Base-by-base conservation (phyloP, 192 early-diverging fungal genomes). In the Dispira simplex region DNA sequence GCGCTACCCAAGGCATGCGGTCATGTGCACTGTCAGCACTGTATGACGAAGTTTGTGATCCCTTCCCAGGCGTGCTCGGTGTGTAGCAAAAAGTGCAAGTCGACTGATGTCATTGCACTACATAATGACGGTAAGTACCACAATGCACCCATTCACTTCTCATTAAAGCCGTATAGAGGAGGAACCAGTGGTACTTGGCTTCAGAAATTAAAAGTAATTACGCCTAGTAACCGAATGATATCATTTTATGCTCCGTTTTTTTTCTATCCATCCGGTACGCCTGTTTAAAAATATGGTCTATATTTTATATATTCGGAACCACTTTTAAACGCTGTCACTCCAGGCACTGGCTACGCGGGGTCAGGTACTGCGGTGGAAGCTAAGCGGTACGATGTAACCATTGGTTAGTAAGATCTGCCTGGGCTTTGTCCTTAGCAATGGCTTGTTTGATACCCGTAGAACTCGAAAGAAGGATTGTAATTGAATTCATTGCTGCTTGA, bases 271-370 rank as follows among this genome's bases (percentile, higher is more conserved):
- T n/a, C n/a, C 6, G 32, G 32, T 39, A 39, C 6, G 32, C 32
- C 32, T 6, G 1, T 6, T 6, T 6, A 39, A 39, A 4, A 39
- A 4, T 39, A 39, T 6, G 32, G 32, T 6, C 32, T 39, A 39
- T 39, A 4, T 39, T 39, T 39, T 6, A 39, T 39, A 39, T 6
- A 1, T 39, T 39, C 32, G 32, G 32, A 39, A 39, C 32, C 32
- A 6, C 32, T 39, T 1, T 39, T 39, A 1, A 39, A 39, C 32
- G 32, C 6, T 39, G 32, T 39, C 3, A 39, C 6, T 39, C 49
- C 49, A 58, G 56, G 56, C 11, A 62, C 59, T 12, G 59, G 59
- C 16, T 62, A 44, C n/a, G 59, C 44, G 11, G 59, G 59, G 18
- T 62, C 59, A n/a, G 59, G 59, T 13, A 21, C 44, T 14, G 13